Evolutionary conservation across 2,329 filamentous ascomycete genomes (phyloP), one percentile per base, ranked within the genome.

Genomic region (Alternaria dauci): DNA sequence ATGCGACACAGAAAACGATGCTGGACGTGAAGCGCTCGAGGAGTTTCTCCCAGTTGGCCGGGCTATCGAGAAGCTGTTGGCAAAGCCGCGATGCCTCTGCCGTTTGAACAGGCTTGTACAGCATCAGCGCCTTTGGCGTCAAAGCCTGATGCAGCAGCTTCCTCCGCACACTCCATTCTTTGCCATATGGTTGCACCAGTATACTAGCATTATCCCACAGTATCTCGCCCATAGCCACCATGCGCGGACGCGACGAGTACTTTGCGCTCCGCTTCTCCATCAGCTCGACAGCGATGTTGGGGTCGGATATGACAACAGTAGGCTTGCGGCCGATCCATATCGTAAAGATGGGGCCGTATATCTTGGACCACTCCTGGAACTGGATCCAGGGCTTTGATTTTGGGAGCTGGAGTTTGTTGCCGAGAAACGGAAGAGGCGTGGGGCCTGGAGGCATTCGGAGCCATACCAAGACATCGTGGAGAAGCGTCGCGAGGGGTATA

Each of bases 1-100:
- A 86, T 5, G 82, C 78, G 4, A 85, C 81, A 5, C 80, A 82
- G 61, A 85, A 83, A 6, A 84, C 82, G 32, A 85, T 77, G 61
- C 80, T 82, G 2, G 80, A 79, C 0, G 83, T 83, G 63, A 83
- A 86, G 0, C 81, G 76, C 65, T 84, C 81, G 25, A 85, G 76
- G 18, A 80, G 74, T 50, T 80, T 78, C 61, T 83, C 82, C 75
- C 83, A 85, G 25, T 78, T 77, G 2, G 64, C 56, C 0, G 81
- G 77, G 5, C 73, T 73, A 4, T 71, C 57, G 12, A 85, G 70
- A 6, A 86, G 70, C 7, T 82, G 78, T 58, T 66, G 74, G 52
- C 80, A 78, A 4, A 85, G 63, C n/a, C 82, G 76, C 8, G 76
- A 78, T 20, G 82, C 81, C 62, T 86, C 83, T 7, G 84, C 79